Evolutionary conservation across 108 stramenopile species (phyloP).

Genomic region (Cyclotella kingstonii): DNA sequence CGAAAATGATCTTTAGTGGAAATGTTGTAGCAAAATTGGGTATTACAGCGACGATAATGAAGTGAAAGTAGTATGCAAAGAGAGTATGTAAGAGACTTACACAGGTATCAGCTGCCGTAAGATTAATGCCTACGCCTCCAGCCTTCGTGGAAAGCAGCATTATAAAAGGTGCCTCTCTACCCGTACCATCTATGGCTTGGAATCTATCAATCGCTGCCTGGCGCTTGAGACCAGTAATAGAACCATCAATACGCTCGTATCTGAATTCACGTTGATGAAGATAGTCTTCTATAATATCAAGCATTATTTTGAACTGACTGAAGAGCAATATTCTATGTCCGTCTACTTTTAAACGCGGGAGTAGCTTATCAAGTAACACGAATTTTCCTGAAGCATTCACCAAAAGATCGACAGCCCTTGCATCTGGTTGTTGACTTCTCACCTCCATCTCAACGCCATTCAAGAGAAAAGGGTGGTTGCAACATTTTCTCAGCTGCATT

Average conservation of each 20-base stretch:
- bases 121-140: constrained; percentile 95
- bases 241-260: constrained; percentile 95
- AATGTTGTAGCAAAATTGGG: no score
- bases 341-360: constrained; percentile 88
- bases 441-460: constrained; percentile 83
- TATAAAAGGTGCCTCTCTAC: constrained; percentile 81
- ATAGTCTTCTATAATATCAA: constrained; percentile 97
- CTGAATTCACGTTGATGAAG: constrained; percentile 59
- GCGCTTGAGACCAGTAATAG: constrained; percentile 88
- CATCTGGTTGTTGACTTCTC: constrained; percentile 30
- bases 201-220: constrained; percentile 95
- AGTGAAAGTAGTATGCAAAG: neutral
- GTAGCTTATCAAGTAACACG: constrained; percentile 94
- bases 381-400: constrained; percentile 92
- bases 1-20: constrained; percentile 93
- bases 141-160: constrained; percentile 97
- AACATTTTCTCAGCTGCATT: constrained; percentile 94
- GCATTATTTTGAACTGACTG: constrained; percentile 97
- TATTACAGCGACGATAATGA: neutral
- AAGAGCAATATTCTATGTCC: constrained; percentile 96
- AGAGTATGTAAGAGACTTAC: constrained; percentile 18
- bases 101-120: constrained; percentile 93
- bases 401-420: constrained; percentile 60
- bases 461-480: constrained; percentile 98
- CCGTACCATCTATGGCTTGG: constrained; percentile 61